Evolutionary conservation across 2,329 filamentous ascomycete species (phyloP), one percentile per base, ranked within the genome.

Genomic region (Fusarium bulbicola): DNA sequence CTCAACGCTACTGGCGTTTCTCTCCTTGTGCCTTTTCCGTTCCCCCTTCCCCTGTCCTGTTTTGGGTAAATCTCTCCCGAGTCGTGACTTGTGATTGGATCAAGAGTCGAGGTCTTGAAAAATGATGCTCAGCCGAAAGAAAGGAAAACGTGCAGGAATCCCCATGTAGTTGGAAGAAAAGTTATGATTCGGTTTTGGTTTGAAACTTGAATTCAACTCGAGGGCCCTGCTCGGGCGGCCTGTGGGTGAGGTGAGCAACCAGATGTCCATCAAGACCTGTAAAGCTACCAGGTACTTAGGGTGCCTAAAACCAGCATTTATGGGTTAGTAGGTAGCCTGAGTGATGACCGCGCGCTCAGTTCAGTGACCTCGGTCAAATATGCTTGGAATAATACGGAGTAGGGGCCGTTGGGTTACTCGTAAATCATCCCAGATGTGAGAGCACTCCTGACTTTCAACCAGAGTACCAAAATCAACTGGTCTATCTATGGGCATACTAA

Each of bases 1-100:
- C 60, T 66, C 34, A 49, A 64, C 63, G 65, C 71, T 65, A 74
- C 72, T 67, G 43, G 30, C 28, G 20, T 59, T 66, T 46, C 47
- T 24, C 42, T 60, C 40, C 36, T 54, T 66, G 63, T 64, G 54
- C 68, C 68, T 72, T 58, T 56, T 54, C 58, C 63, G 56, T 58
- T 61, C 40, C 30, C 42, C n/a, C 36, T 57, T 47, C n/a, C 34
- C 26, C 26, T 59, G 57, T 28, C 45, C 45, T 59, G 34, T 37
- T 60, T 59, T 40, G 36, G 37, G n/a, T 42, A 36, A 28, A 26
- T 47, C 36, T 40, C 52, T 21, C 32, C 32, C 4, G 24, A 57
- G 15, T 18, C n/a, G 28, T 36, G 50, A 39, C 21, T 40, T 37
- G 21, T 64, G 56, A 50, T 62, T 64, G 57, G 62, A 45, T 32